phyloP scores from a whole-genome alignment of 1,139 yeast species.

The Yamadazyma diospyri region DNA sequence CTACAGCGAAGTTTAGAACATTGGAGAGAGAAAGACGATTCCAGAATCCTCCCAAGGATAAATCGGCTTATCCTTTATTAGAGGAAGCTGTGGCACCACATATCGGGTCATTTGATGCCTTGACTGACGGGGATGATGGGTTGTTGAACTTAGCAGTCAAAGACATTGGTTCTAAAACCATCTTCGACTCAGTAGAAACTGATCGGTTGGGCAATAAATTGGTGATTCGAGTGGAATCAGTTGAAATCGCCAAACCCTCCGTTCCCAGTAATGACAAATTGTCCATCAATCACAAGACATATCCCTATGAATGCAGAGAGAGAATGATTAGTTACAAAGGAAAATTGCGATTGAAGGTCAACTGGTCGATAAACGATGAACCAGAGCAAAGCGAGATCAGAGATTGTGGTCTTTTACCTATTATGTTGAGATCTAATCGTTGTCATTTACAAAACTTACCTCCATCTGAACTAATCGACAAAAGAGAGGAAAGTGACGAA shows the following conservation, averaged over 20 bases:
- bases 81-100: constrained; percentile 92
- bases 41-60: constrained; percentile 84
- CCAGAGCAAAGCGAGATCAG: constrained; percentile 79
- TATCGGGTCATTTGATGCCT: constrained; percentile 92
- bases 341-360: constrained; percentile 69
- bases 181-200: constrained; percentile 62
- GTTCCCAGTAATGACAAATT: constrained; percentile 74
- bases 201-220: constrained; percentile 80
- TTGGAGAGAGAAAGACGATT: constrained; percentile 84
- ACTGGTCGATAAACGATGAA: constrained; percentile 84
- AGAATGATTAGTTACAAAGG: constrained; percentile 76
- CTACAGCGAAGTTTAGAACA: constrained; percentile 64
- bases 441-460: constrained; percentile 85
- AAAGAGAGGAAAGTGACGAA: constrained; percentile 91
- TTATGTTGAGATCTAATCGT: constrained; percentile 85
- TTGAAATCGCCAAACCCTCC: constrained; percentile 80
- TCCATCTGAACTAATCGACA: constrained; percentile 74
- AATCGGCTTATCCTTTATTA: constrained; percentile 76
- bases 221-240: constrained; percentile 75
- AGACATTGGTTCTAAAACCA: constrained; percentile 83
- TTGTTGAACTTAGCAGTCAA: constrained; percentile 78
- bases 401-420: constrained; percentile 89
- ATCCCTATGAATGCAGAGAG: constrained; percentile 89
- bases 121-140: constrained; percentile 89
- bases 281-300: constrained; percentile 75